Conservation (phyloP, 164 flowering plant species). For the Chloranthus sessilifolius region DNA sequence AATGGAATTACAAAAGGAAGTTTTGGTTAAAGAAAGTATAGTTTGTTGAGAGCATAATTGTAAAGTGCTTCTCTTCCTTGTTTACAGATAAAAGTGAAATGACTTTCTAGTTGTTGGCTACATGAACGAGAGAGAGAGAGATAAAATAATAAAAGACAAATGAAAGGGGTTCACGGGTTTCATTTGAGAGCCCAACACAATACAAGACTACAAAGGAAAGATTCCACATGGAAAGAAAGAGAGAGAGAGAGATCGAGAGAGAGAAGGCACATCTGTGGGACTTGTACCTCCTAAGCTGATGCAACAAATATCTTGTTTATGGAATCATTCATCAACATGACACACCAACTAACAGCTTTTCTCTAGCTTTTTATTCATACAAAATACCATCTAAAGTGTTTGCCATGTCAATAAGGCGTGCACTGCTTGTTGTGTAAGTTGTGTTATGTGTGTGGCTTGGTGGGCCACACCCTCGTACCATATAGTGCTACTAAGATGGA, state of each 20-base stretch:
- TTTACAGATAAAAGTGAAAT: background rate
- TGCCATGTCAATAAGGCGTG: no score
- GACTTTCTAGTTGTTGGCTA: background rate
- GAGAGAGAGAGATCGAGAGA: slow-evolving; percentile 1
- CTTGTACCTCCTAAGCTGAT: slow-evolving; percentile 3
- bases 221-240: background rate
- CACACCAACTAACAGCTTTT: slow-evolving; percentile 5
- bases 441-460: no score
- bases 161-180: no score
- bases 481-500: no score
- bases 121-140: background rate
- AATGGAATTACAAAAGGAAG: background rate
- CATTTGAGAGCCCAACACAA: no score
- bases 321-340: slow-evolving; percentile 5
- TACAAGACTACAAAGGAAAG: background rate
- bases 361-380: no score
- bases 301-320: slow-evolving; percentile 7
- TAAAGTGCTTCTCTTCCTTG: slow-evolving; percentile 1
- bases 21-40: no score
- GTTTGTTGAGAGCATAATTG: background rate
- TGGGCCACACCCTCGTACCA: no score
- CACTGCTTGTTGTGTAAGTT: no score
- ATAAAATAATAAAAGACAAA: background rate
- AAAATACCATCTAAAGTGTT: no score
- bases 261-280: background rate